Percentiles rank a stretch among this genome's conserved stretches.
Evolutionary conservation across 2,329 filamentous ascomycete genomes (phyloP).

Genomic region (Corynespora cassiicola): DNA sequence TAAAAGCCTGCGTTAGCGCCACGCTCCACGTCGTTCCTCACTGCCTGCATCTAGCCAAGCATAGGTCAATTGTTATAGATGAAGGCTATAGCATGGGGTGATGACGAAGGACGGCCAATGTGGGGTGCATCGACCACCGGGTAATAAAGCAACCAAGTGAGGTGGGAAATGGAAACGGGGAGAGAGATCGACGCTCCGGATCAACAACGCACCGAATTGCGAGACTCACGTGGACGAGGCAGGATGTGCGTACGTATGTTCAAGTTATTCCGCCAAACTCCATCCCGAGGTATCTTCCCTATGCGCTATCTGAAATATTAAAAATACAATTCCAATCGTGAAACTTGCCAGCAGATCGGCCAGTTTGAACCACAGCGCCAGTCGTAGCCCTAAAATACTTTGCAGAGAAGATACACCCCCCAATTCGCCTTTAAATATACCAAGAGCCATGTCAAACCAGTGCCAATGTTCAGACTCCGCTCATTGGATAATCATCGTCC

Average conservation of each 20-base stretch:
- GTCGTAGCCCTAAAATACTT: too few species aligned
- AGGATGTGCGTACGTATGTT: too few species aligned
- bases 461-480: too few species aligned
- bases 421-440: too few species aligned
- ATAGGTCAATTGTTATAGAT: conserved; percentile 18
- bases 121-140: conserved; percentile 10
- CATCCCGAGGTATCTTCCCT: conserved; percentile 30
- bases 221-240: too few species aligned
- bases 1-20: conserved; percentile 18
- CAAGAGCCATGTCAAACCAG: too few species aligned
- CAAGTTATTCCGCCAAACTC: too few species aligned
- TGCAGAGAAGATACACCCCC: too few species aligned
- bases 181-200: conserved; percentile 12
- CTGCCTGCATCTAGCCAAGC: conserved; percentile 19
- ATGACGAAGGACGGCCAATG: conserved; percentile 6
- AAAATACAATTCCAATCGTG: too few species aligned
- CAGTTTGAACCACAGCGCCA: too few species aligned
- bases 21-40: conserved; percentile 17
- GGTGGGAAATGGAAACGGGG: background rate
- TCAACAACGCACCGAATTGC: background rate
- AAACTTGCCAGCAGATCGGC: too few species aligned
- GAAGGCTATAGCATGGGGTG: conserved; percentile 8
- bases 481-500: conserved; percentile 30
- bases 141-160: conserved; percentile 4
- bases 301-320: too few species aligned